Evolutionary conservation across 371 early-diverging fungal genomes (phyloP), one percentile per base, ranked within the genome.

Genomic region (Mortierella sp.): DNA sequence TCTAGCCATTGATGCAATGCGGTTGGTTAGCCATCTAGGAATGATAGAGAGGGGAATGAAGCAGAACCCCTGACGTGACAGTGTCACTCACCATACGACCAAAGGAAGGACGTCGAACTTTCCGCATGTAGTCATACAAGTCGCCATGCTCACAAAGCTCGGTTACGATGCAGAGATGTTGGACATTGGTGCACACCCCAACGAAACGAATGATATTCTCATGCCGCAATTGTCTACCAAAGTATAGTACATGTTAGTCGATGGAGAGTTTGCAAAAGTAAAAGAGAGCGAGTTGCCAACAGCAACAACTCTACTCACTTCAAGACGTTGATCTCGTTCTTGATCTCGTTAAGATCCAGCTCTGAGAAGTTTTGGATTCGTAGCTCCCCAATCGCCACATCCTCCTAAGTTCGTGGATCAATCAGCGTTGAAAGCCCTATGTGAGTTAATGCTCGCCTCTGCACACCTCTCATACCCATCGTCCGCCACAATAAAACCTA

Each of bases 61-160:
- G 34, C n/a, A n/a, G n/a, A n/a, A n/a, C n/a, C n/a, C n/a, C n/a
- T n/a, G n/a, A n/a, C n/a, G n/a, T n/a, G n/a, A n/a, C n/a, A n/a
- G n/a, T n/a, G n/a, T n/a, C n/a, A n/a, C n/a, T 34, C 4, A 34
- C 4, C 4, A 10, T 34, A 10, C n/a, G 21, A 0, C 34, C 69
- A 47, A 57, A 68, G 80, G 64, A 74, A 73, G 69, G 89, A 89
- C 16, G 86, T 81, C 61, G 91, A 89, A 24, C 81, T 72, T 81
- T 82, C 42, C 91, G 78, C 82, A 93, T 91, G 58, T 85, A 89
- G 63, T 93, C 93, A 72, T 89, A 91, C 56, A 91, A 59, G 74
- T 91, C 93, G 12, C 91, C 91, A 69, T 89, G 86, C 49, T 87
- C 83, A 67, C 93, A 93, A 30, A 91, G 79, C 66, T 93, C 92